These are phyloP conservation scores for Porodaedalea pini DNA, from an alignment of 1,284 basidiomycete genomes.

Conservation along the genomic window DNA sequence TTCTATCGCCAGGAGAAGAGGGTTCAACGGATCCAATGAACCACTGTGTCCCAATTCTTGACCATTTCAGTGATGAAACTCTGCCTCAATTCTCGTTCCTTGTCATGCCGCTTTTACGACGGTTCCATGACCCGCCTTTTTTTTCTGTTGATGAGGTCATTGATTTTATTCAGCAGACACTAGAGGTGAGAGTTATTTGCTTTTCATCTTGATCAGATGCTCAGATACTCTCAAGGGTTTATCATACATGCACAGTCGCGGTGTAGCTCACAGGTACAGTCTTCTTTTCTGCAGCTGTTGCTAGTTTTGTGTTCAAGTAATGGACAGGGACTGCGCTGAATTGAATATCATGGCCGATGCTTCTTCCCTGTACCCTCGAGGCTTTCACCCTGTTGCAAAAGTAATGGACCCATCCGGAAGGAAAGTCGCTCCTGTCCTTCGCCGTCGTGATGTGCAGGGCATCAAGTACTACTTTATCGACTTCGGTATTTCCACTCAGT, in stretches of 20 bases:
- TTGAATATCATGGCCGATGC: conserved; percentile 7
- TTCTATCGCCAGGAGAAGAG: conserved; percentile 12
- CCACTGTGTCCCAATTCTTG: conserved; percentile 9
- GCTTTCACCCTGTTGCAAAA: conserved; percentile 1
- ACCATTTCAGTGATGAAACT: background rate
- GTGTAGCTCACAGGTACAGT: conserved; percentile 3
- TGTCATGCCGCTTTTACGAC: conserved; percentile 12
- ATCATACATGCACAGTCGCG: background rate
- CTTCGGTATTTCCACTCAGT: conserved; percentile 27
- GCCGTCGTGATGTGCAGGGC: conserved; percentile 9
- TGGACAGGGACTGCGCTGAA: background rate
- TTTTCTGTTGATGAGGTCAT: conserved; percentile 9
- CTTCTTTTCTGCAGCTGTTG: background rate
- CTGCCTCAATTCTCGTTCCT: background rate
- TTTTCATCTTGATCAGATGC: background rate
- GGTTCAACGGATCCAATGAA: background rate
- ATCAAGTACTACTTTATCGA: too few species aligned
- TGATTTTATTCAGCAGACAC: conserved; percentile 12
- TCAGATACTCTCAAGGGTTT: background rate
- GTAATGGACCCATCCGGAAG: too few species aligned
- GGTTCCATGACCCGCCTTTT: conserved; percentile 6
- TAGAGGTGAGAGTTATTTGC: conserved; percentile 5
- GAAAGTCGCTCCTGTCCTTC: background rate
- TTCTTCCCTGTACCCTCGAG: background rate
- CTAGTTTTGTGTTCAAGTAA: background rate